phyloP scores from a whole-genome alignment of 2,329 filamentous ascomycete species.

The Septoria linicola region DNA sequence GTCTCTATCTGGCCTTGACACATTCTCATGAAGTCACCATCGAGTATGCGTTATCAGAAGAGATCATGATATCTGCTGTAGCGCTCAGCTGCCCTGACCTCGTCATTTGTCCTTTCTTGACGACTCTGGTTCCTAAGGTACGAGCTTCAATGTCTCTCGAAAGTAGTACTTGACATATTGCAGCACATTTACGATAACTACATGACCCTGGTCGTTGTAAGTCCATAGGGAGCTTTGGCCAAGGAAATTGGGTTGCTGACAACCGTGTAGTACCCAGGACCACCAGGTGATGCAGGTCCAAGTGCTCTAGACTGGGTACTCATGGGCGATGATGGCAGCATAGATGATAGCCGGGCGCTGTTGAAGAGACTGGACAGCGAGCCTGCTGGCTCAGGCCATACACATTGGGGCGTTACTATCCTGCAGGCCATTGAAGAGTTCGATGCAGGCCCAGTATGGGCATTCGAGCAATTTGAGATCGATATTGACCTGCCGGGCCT shows the following conservation, averaged over 20 bases:
- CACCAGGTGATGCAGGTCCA: conserved; percentile 46
- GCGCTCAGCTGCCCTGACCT: conserved; percentile 41
- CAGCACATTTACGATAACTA: conserved; percentile 39
- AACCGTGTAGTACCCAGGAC: conserved; percentile 39
- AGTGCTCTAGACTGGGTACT: conserved; percentile 47
- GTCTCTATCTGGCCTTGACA: conserved; percentile 41
- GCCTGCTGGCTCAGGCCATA: conserved; percentile 37
- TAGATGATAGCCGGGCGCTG: conserved; percentile 35
- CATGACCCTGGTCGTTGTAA: conserved; percentile 42
- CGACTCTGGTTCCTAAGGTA: conserved; percentile 39
- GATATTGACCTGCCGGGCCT: conserved; percentile 43
- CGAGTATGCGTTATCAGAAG: conserved; percentile 40
- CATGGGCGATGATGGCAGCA: conserved; percentile 45
- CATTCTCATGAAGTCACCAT: conserved; percentile 42
- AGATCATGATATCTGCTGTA: conserved; percentile 43
- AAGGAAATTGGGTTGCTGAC: too few species aligned
- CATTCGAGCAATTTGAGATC: conserved; percentile 46
- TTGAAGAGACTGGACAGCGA: conserved; percentile 32
- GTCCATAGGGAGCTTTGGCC: neutral
- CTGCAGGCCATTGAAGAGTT: conserved; percentile 44
- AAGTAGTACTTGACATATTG: neutral
- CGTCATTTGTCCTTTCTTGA: conserved; percentile 47
- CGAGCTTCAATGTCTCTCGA: neutral
- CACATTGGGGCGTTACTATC: conserved; percentile 46
- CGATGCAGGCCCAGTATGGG: conserved; percentile 48